These are phyloP conservation scores for Breviolum minutum DNA, from an alignment of 73 alveolate species.

Conservation along the genomic window DNA sequence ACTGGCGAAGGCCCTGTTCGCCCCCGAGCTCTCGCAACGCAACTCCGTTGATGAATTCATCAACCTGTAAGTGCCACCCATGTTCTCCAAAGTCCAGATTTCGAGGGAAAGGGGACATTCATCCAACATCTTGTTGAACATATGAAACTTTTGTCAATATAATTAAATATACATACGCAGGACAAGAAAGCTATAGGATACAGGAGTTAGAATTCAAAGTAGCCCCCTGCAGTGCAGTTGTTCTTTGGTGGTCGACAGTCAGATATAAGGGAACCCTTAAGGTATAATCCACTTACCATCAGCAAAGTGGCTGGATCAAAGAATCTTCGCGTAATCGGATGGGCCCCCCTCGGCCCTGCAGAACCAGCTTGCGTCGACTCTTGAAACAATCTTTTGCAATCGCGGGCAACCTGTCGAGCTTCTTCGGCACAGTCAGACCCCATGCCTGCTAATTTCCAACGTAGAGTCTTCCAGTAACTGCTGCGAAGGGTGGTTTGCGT, in stretches of 20 bases:
- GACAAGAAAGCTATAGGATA: background rate
- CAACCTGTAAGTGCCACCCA: background rate
- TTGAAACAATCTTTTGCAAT: background rate
- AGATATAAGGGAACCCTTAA: too few species aligned
- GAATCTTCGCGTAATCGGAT: background rate
- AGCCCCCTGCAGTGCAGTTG: too few species aligned
- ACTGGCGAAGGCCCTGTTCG: background rate
- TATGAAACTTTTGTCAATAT: background rate
- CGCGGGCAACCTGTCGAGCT: background rate
- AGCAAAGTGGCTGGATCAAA: background rate
- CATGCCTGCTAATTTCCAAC: background rate
- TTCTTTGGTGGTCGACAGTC: too few species aligned
- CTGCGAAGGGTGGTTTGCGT: background rate
- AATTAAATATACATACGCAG: background rate
- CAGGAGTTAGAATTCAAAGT: background rate
- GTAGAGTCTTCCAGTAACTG: background rate
- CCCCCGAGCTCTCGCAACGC: background rate
- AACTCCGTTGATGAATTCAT: background rate
- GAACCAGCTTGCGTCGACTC: background rate
- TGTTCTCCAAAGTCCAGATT: background rate
- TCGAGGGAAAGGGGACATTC: background rate
- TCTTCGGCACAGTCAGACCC: background rate
- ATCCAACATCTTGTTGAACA: background rate
- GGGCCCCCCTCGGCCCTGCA: background rate
- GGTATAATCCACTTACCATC: background rate